Evolutionary conservation across 1,284 basidiomycete genomes (phyloP), one percentile per base, ranked within the genome.

Genomic region (Papiliotrema fonsecae): DNA sequence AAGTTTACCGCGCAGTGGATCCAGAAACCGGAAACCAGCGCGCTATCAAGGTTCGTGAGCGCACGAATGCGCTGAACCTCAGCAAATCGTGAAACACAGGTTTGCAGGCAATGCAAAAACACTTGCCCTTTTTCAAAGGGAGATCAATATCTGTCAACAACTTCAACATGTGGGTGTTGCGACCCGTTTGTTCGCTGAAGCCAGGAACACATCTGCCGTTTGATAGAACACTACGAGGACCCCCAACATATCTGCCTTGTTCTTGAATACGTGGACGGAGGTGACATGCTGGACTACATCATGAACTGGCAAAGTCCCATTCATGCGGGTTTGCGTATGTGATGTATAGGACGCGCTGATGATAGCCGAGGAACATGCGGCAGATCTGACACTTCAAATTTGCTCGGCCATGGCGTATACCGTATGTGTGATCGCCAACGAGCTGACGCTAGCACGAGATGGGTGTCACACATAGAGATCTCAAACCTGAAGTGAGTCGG

Each of bases 271-370:
- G 79, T 94, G 4, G 81, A 85, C 25, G 91, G 92, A 16, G 91
- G 90, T 0, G 90, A 96, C 69, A 75, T 97, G n/a, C 76, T 94
- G 16, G 86, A 90, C 56, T 83, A 82, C 60, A 89, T 92, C 54
- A 65, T 88, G 41, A 75, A 69, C 14, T 64, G 50, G 24, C 54
- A 56, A 6, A 54, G 37, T 26, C 62, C 72, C 5, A 68, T 73
- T 3, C 84, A 60, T 6, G 54, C 52, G 5, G 70, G 85, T 2
- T 62, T 89, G 2, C 55, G 85, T 87, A 61, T 69, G 83, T 77
- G 10, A 31, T 9, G 25, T 21, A 6, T 53, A 35, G 13, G 22
- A 6, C 19, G 18, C 13, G 10, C 51, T 54, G 9, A 55, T 32
- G 11, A 19, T 6, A 75, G 71, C 69, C 10, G 74, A 76, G 51